A percentile compares a stretch with the other conserved stretches of the same genome.
Evolutionary conservation across 805 yeast genomes (phyloP).

Genomic region (Starmerella stigmatis): DNA sequence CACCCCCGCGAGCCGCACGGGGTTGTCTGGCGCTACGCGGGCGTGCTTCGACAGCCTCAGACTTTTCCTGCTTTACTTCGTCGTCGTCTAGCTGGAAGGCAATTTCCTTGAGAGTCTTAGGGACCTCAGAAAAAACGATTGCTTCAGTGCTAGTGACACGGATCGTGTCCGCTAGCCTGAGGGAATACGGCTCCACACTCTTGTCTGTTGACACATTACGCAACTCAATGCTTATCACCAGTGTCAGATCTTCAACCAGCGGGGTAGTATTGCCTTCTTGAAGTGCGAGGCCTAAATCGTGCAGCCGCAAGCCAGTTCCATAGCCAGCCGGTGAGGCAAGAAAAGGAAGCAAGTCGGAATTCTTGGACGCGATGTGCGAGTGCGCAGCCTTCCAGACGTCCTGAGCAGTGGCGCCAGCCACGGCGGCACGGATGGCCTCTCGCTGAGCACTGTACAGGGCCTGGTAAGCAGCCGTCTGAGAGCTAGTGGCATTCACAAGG

Average conservation of each 20-base stretch:
- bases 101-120: slow-evolving; percentile 61
- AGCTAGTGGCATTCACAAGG: slow-evolving; percentile 75
- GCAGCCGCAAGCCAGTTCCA: slow-evolving; percentile 78
- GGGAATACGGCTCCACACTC: slow-evolving; percentile 51
- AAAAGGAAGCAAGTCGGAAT: slow-evolving; percentile 47
- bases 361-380: slow-evolving; percentile 48
- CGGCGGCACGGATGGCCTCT: slow-evolving; percentile 49
- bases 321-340: slow-evolving; percentile 67
- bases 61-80: slow-evolving; percentile 3
- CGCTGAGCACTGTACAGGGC: slow-evolving; percentile 60
- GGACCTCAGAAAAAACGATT: slow-evolving; percentile 57
- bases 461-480: slow-evolving; percentile 69
- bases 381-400: slow-evolving; percentile 55
- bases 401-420: slow-evolving; percentile 57
- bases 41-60: slow-evolving; percentile 3
- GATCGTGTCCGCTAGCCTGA: slow-evolving; percentile 72
- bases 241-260: slow-evolving; percentile 60
- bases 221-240: slow-evolving; percentile 39
- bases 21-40: slow-evolving; percentile 11
- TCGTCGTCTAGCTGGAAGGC: slow-evolving; percentile 62
- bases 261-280: slow-evolving; percentile 61
- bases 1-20: slow-evolving; percentile 17
- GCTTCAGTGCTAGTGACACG: slow-evolving; percentile 51
- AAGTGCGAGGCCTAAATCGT: slow-evolving; percentile 66
- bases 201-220: slow-evolving; percentile 28